Base-by-base conservation (phyloP, 257 asterid species). In the Asclepias syriaca region DNA sequence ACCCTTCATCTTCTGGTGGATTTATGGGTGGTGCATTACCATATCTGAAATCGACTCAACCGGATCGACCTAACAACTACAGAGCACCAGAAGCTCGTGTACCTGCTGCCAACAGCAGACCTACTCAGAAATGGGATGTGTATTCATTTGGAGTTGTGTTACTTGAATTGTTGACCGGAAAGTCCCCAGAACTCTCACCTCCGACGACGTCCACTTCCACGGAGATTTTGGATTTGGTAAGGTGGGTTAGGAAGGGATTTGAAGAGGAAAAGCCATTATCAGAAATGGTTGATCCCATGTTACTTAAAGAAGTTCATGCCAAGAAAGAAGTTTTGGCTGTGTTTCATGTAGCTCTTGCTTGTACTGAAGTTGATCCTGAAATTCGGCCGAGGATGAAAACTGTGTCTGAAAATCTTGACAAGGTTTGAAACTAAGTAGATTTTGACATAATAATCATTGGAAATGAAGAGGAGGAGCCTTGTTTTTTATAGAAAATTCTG, bases 61-160 rank as follows among this genome's bases (percentile, higher is more conserved):
- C 86, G 0, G 96, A 89, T 5, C 80, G 87, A 32, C 74, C 77
- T 1, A 88, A 91, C 86, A 82, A 79, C 77, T 91, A 94, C 70
- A 81, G 84, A 22, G 89, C 97, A 18, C 98, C 98, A 0, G 98
- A 94, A 70, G 95, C 96, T 21, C 88, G 95, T 57, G 59, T 81
- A 54, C 72, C 88, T 0, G 84, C 87, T 16, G 84, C 87, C 19
- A 80, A 71, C 54, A 79, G 90, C 54, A 79, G 91, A 24, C 97
- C 98, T 3, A 89, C 96, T 51, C 98, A 94, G 72, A 94, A 94
- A 80, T 94, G 98, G 98, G 98, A 94, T 37, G 90, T 89, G 43
- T 91, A 89, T 80, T 94, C 98, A 0, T 91, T 91, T 39, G 98
- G 98, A 24, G 96, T 94, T 18, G 87, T 94, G 37, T 58, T 94